Evolutionary conservation across 2,329 filamentous ascomycete genomes (phyloP).

Genomic region (Plenodomus biglobosus): DNA sequence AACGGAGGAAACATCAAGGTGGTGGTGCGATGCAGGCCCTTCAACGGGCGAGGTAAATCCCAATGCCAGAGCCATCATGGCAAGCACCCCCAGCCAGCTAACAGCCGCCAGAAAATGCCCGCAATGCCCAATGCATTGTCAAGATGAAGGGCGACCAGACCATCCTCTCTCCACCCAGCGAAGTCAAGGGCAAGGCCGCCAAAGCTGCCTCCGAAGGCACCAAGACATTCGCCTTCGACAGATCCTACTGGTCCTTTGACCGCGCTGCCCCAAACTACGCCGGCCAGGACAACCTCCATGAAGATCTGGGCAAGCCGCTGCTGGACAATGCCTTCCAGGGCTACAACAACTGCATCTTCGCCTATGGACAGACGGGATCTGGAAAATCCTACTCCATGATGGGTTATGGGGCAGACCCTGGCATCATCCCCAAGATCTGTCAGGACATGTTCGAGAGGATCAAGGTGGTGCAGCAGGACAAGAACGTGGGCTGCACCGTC

Average conservation of each 20-base stretch:
- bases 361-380: conserved; percentile 96
- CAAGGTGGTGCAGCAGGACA: conserved; percentile 67
- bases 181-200: conserved; percentile 62
- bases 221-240: conserved; percentile 94
- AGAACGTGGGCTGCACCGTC: conserved; percentile 82
- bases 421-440: conserved; percentile 96
- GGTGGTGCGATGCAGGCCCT: conserved; percentile 93
- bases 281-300: conserved; percentile 84
- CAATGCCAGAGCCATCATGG: too few species aligned
- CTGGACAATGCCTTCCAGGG: conserved; percentile 97
- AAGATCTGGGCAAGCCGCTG: conserved; percentile 83
- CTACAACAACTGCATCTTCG: conserved; percentile 99
- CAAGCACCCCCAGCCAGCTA: too few species aligned
- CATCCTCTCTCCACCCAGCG: conserved; percentile 72
- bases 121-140: conserved; percentile 93
- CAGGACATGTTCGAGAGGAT: conserved; percentile 97
- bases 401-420: conserved; percentile 94
- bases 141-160: conserved; percentile 96
- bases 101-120: conserved; percentile 73
- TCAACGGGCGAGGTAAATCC: conserved; percentile 87
- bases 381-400: conserved; percentile 99
- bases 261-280: conserved; percentile 79
- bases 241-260: conserved; percentile 97
- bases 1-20: conserved; percentile 99
- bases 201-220: conserved; percentile 66